Evolutionary conservation across 441 rosid species (phyloP), one percentile per base, ranked within the genome.

Genomic region (Populus hybrid): DNA sequence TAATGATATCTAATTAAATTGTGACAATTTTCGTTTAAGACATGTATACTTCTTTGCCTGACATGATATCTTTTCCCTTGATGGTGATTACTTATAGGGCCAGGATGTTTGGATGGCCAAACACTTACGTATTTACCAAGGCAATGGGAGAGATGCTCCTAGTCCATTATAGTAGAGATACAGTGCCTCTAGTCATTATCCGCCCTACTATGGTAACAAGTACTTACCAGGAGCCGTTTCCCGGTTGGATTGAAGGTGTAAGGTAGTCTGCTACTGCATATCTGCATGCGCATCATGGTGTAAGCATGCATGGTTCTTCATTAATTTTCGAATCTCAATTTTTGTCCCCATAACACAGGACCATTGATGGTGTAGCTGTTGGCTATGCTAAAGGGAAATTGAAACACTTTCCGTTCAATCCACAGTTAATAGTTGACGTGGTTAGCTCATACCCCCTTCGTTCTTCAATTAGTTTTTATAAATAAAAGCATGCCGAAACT

Each of bases 231-330:
- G 92, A 90, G 69, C 94, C 94, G 21, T 90, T 90, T 68, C 84
- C 92, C 0, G 94, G 94, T 65, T 90, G 94, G 94, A 83, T 77
- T 34, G 94, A 90, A 83, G 91, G 92, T 9, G 19, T 85, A 32
- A 91, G 90, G 94, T 91, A 68, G 57, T 5, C 40, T 30, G 14
- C 3, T 19, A 46, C 57, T 46, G 0, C 57, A 12, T 46, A 12
- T 14, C 6, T 46, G 57, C 57, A 46, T 12, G 19, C 57, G 57
- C 57, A 3, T 46, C 57, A 46, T 12, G 57, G 57, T 46, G 57
- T 46, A 46, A 11, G 6, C 7, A 30, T 40, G 7, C 4, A 24
- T 42, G 9, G 32, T 9, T 12, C 3, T 24, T 50, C 1, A 50
- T 70, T 23, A 14, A 46, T 46, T 14, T 46, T 5, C 18, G 0